Percentiles rank a stretch among this genome's conserved stretches.
phyloP scores from a whole-genome alignment of 2,329 filamentous ascomycete species.

The Xylaria sp. region DNA sequence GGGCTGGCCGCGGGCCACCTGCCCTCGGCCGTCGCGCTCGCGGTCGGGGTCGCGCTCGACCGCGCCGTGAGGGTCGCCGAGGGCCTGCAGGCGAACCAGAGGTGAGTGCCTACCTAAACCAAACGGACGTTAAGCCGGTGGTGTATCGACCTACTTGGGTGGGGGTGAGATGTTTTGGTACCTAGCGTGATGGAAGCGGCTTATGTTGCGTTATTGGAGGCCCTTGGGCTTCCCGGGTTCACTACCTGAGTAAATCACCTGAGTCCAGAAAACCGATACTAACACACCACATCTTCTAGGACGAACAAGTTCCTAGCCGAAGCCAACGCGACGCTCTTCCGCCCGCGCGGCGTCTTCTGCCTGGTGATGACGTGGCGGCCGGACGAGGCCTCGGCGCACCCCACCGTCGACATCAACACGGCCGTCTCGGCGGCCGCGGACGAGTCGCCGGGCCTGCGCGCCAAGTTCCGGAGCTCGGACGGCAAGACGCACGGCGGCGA shows the following conservation, averaged over 20 bases:
- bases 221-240: too few relatives aligned
- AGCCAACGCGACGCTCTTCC: constrained; percentile 33
- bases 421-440: constrained; percentile 4
- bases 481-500: constrained; percentile 20
- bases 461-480: constrained; percentile 17
- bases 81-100: constrained; percentile 13
- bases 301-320: constrained; percentile 27
- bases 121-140: too few relatives aligned
- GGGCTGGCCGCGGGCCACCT: constrained; percentile 11
- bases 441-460: background rate
- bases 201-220: too few relatives aligned
- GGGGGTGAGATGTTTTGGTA: too few relatives aligned
- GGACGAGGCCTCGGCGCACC: constrained; percentile 4
- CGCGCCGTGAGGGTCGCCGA: constrained; percentile 12
- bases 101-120: constrained; percentile 4
- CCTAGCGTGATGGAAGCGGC: too few relatives aligned
- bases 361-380: constrained; percentile 28
- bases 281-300: background rate
- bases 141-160: too few relatives aligned
- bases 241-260: too few relatives aligned
- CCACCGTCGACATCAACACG: constrained; percentile 12
- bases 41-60: constrained; percentile 10
- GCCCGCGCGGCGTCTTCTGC: constrained; percentile 29
- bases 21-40: constrained; percentile 8
- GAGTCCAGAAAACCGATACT: constrained; percentile 1